Percentiles rank a stretch among this genome's conserved stretches.
Conservation (phyloP, 225 moss, liverwort and hornwort genomes). For the Sphagnum tenellum region DNA sequence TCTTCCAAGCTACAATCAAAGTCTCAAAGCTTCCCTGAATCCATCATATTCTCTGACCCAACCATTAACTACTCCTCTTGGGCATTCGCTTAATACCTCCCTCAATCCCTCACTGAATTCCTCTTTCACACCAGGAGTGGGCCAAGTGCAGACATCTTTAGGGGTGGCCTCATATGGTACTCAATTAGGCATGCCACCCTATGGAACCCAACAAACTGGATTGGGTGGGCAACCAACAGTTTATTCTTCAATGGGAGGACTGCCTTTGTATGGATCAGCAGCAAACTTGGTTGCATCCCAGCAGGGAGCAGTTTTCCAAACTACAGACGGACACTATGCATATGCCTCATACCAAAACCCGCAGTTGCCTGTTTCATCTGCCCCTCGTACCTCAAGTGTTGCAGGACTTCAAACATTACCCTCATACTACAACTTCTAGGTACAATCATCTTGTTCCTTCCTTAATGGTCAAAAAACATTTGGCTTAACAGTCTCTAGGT, state of each 20-base stretch:
- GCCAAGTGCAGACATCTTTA: conserved; percentile 64
- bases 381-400: conserved; percentile 65
- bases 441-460: no score
- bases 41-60: conserved; percentile 43
- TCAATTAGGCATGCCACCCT: conserved; percentile 76
- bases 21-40: conserved; percentile 45
- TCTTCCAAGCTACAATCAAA: conserved; percentile 60
- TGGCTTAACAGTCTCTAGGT: no score
- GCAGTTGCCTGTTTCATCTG: conserved; percentile 61
- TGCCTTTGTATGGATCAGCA: conserved; percentile 64
- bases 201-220: conserved; percentile 56
- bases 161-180: conserved; percentile 83
- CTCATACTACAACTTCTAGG: conserved; percentile 70
- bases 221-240: conserved; percentile 58
- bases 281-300: conserved; percentile 61
- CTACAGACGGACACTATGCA: conserved; percentile 69
- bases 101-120: conserved; percentile 66
- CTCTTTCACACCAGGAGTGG: conserved; percentile 29
- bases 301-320: conserved; percentile 84
- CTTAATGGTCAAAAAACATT: no score
- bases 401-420: conserved; percentile 59
- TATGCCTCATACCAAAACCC: conserved; percentile 80
- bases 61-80: conserved; percentile 53
- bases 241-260: conserved; percentile 78
- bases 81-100: conserved; percentile 60